These are phyloP conservation scores for Erysiphe neolycopersici DNA, from an alignment of 2,329 filamentous ascomycete species.

Conservation along the genomic window DNA sequence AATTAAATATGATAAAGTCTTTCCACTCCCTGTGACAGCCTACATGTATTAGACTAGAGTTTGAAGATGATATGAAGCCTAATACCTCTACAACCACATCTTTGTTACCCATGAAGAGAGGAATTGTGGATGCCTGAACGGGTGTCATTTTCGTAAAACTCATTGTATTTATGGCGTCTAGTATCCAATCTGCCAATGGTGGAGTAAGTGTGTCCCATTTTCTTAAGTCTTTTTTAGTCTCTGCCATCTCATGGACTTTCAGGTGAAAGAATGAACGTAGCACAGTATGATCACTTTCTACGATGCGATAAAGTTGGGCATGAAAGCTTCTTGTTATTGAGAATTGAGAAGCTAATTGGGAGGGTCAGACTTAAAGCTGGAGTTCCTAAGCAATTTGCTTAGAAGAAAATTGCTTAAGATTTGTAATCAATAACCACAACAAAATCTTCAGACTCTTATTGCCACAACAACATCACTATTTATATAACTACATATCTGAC, in stretches of 20 bases:
- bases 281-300: no score
- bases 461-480: no score
- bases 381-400: no score
- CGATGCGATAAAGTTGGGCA: no score
- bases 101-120: slow-evolving; percentile 69
- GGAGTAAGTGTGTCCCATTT: slow-evolving; percentile 45
- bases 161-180: slow-evolving; percentile 62
- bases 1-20: slow-evolving; percentile 66
- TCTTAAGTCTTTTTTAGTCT: slow-evolving; percentile 20
- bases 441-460: no score
- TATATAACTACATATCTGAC: no score
- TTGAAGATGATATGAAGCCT: neutral
- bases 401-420: no score
- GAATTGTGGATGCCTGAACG: slow-evolving; percentile 79
- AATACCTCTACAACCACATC: slow-evolving; percentile 66
- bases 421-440: no score
- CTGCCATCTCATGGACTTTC: neutral
- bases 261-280: neutral
- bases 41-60: slow-evolving; percentile 12
- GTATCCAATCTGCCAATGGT: slow-evolving; percentile 53
- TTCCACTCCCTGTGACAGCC: slow-evolving; percentile 76
- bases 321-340: no score
- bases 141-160: slow-evolving; percentile 75
- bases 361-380: no score
- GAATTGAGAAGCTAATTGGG: no score